Base-by-base conservation (phyloP, 345 rosid genomes). In the Eutrema heterophyllum region DNA sequence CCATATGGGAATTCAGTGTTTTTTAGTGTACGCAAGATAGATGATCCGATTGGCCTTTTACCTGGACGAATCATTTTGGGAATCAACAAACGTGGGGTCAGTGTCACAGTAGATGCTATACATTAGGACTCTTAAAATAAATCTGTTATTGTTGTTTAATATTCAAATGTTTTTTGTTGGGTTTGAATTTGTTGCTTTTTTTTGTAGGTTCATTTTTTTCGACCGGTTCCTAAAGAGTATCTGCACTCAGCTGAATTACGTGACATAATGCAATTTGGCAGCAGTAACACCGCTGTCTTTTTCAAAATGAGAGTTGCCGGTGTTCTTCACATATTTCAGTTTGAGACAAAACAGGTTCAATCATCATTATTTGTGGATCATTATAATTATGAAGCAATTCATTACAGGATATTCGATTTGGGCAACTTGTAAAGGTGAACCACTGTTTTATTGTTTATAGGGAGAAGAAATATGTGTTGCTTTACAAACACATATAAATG, bases 281-380 rank as follows among this genome's bases (percentile, higher is more conserved):
- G 99, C 53, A 95, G 97, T 86, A 92, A 95, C 72, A 87, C 93
- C 70, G 99, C 97, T 72, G 97, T 95, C 40, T 95, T 92, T 80
- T 95, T 92, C 81, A 92, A 92, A 83, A 95, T 95, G 99, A 85
- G 97, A 81, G 99, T 95, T 65, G 99, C 99, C 46, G 99, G 97
- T 67, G 97, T 92, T 76, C 97, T 95, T 79, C 97, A 95, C 79
- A 87, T 92, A 67, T 91, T 95, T 77, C 97, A 95, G 75, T 95
- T 95, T 71, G 99, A 95, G 83, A 90, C 99, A 14, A 95, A 92
- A 82, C 99, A 95, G 99, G 99, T 95, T 60, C 40, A 33, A 21
- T 16, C 46, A 64, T 53, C n/a, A 49, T 15, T 68, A 18, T 33
- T 38, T 55, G 11, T 51, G 29, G 21, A 68, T 61, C 64, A 26